Percentiles rank a stretch among this genome's conserved stretches.
These are phyloP conservation scores for Spiromastix sp. DNA, from an alignment of 2,329 filamentous ascomycete genomes.

Conservation along the genomic window DNA sequence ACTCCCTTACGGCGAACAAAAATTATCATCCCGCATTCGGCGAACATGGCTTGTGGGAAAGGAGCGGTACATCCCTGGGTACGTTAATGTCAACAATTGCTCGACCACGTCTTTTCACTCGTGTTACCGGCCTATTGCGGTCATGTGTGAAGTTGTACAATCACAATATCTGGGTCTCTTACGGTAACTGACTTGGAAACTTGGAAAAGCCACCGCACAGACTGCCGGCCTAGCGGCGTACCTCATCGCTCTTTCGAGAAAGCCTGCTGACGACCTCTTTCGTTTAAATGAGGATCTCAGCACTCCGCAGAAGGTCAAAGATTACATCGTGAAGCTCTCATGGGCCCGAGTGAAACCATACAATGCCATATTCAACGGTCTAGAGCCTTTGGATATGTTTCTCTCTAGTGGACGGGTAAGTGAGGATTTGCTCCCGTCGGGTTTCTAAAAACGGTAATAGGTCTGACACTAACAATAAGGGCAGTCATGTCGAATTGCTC, in stretches of 20 bases:
- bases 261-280: constrained; percentile 7
- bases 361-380: constrained; percentile 5
- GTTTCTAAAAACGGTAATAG: too few species aligned
- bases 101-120: constrained; percentile 2
- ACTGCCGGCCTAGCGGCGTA: constrained; percentile 8
- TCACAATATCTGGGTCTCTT: background rate
- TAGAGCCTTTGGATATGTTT: background rate
- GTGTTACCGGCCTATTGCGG: constrained; percentile 4
- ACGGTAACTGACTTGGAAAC: too few species aligned
- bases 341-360: constrained; percentile 8
- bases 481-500: too few species aligned
- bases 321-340: too few species aligned
- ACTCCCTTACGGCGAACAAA: constrained; percentile 1
- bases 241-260: constrained; percentile 8
- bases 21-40: constrained; percentile 5
- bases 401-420: constrained; percentile 6
- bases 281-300: constrained; percentile 3
- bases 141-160: background rate
- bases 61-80: background rate
- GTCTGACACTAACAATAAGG: too few species aligned
- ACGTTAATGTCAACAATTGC: constrained; percentile 4
- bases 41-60: background rate
- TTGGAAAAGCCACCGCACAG: constrained; percentile 7
- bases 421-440: background rate
- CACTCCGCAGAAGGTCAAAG: too few species aligned